Percentiles rank a stretch among this genome's conserved stretches.
Conservation (phyloP, 129 eudicot species). For the Deinandra increscens region DNA sequence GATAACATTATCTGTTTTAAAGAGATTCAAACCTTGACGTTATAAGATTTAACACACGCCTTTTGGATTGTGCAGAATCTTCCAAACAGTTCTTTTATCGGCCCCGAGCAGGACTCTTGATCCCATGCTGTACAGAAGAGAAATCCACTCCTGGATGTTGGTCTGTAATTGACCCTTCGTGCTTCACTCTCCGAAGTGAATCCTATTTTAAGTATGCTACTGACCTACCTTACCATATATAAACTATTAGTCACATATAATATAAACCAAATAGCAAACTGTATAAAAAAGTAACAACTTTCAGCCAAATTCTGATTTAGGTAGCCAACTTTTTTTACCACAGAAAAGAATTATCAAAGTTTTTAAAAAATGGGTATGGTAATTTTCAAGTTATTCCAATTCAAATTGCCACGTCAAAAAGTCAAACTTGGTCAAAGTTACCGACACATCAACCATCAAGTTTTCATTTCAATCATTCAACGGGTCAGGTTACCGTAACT, state of each 20-base stretch:
- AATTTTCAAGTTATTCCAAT: not conserved
- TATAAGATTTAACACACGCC: not conserved
- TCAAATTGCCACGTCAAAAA: not conserved
- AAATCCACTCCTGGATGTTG: conserved; percentile 68
- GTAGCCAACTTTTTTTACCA: not conserved
- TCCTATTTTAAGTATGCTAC: conserved; percentile 64
- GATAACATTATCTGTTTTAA: not conserved
- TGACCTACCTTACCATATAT: not conserved
- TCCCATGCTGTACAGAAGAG: conserved; percentile 65
- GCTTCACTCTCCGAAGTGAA: conserved; percentile 74
- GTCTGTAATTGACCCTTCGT: conserved; percentile 74
- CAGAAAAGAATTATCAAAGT: not conserved
- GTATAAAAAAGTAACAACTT: not conserved
- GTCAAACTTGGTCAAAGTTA: not conserved
- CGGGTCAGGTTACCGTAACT: not conserved
- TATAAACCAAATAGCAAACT: not conserved
- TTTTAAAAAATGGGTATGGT: not conserved
- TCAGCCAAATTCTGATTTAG: not conserved
- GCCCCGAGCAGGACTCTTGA: conserved; percentile 72
- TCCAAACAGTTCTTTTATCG: conserved; percentile 58
- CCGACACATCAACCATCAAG: not conserved
- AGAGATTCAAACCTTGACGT: not conserved
- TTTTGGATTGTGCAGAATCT: conserved; percentile 48
- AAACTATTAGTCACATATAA: not conserved
- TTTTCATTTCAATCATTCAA: not conserved